Conservation (phyloP, 805 yeast species). For the Candida nanaspora region DNA sequence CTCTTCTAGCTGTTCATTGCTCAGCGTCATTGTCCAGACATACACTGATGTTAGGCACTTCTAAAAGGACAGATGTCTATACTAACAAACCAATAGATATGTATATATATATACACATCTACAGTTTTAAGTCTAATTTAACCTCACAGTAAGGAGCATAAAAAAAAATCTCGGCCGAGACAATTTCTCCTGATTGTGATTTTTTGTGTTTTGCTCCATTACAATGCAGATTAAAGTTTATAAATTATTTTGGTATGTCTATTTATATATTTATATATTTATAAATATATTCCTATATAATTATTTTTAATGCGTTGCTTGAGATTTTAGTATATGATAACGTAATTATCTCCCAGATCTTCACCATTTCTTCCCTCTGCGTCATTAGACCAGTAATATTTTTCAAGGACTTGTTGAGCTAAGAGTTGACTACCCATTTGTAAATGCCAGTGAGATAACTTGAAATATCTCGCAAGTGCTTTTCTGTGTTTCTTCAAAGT, state of each 20-base stretch:
- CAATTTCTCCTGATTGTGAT: too few species aligned
- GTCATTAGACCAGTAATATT: not conserved
- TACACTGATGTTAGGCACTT: too few species aligned
- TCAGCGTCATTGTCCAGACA: not conserved
- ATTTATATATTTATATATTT: too few species aligned
- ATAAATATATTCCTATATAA: too few species aligned
- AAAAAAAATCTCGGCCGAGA: not conserved
- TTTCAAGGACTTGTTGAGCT: not conserved
- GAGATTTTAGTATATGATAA: not conserved
- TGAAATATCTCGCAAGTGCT: not conserved
- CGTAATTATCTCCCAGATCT: not conserved
- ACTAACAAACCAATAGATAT: too few species aligned
- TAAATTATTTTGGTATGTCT: too few species aligned
- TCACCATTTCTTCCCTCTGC: not conserved
- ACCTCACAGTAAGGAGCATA: too few species aligned
- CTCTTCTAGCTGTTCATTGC: slow-evolving; percentile 4
- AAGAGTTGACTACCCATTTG: not conserved
- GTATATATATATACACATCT: too few species aligned
- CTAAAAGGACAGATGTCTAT: too few species aligned
- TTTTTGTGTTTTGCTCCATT: too few species aligned
- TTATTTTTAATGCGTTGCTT: not conserved
- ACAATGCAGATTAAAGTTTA: too few species aligned
- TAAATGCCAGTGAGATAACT: slow-evolving; percentile 1
- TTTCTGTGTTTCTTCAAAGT: not conserved
- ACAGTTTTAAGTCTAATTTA: too few species aligned